Evolutionary conservation across 2,329 filamentous ascomycete genomes (phyloP).

Genomic region (Phialophora chinensis): DNA sequence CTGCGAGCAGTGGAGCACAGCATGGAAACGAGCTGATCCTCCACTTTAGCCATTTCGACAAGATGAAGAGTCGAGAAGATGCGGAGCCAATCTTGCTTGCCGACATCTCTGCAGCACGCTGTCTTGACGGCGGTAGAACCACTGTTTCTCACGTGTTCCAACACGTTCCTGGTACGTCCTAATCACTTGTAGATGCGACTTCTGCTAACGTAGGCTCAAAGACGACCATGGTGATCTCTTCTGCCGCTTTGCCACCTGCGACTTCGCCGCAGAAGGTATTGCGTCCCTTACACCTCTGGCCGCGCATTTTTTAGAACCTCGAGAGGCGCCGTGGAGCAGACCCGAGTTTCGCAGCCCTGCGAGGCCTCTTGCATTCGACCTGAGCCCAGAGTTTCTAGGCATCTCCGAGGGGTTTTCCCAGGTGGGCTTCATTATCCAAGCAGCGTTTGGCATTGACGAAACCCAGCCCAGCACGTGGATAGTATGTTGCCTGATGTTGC

Average conservation of each 20-base stretch:
- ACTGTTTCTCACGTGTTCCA: conserved; percentile 4
- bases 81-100: conserved; percentile 23
- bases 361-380: conserved; percentile 22
- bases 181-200: neutral
- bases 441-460: conserved; percentile 29
- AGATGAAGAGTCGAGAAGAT: conserved; percentile 26
- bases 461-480: conserved; percentile 27
- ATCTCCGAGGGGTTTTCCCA: conserved; percentile 31
- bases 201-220: conserved; percentile 5
- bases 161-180: conserved; percentile 9
- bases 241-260: conserved; percentile 30
- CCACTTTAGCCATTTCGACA: conserved; percentile 26
- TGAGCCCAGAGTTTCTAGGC: conserved; percentile 25
- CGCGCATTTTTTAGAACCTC: conserved; percentile 13
- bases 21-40: conserved; percentile 26
- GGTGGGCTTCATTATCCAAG: conserved; percentile 20
- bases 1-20: neutral
- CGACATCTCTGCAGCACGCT: conserved; percentile 23
- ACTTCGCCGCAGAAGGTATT: neutral
- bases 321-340: conserved; percentile 16
- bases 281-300: conserved; percentile 27
- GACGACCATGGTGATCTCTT: conserved; percentile 12
- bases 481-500: conserved; percentile 3
- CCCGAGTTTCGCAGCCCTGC: conserved; percentile 4
- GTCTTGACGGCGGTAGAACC: neutral